Evolutionary conservation across 2,329 filamentous ascomycete genomes (phyloP), one percentile per base, ranked within the genome.

Genomic region (Alternaria novae-zelandiae): DNA sequence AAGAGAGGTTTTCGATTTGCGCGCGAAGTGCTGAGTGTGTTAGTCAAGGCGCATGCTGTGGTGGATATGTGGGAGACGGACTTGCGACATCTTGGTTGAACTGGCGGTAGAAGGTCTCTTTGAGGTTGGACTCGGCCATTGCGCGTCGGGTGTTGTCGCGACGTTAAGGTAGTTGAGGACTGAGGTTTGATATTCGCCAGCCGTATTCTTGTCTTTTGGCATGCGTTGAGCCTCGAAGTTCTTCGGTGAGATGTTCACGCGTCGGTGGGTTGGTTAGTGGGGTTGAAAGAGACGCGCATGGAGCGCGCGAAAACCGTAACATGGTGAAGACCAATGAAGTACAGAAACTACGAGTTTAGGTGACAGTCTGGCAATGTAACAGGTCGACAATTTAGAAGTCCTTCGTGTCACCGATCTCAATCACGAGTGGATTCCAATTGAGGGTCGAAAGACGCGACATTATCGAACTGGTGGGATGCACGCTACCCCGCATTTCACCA

Each of bases 21-120:
- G 92, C 87, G 78, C 94, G 90, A 13, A 97, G 86, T 55, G 86
- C 93, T 96, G 73, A n/a, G 6, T n/a, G 10, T 17, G 47, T 74
- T 47, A 74, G 68, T 17, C 15, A 25, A 11, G 12, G 21, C 13
- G 30, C 7, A 21, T 25, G 11, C 8, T 13, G 6, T 2, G 10
- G 6, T 20, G 1, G 30, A 25, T 71, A 25, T 46, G 49, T 15
- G 11, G 6, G 17, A 13, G 8, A 78, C 69, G 64, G 82, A 94
- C 92, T 86, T 50, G 88, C 88, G 55, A 91, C 88, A 79, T 92
- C 90, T 71, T 89, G 86, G 69, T 93, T 90, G 74, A 97, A 97
- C 76, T 93, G 91, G 71, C 89, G 88, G 79, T 95, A 94, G 83
- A 97, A 97, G 41, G 88, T 88, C 75, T 95, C 90, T 70, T 94